Evolutionary conservation across 805 yeast species (phyloP).

Genomic region (Suhomyces sp.): DNA sequence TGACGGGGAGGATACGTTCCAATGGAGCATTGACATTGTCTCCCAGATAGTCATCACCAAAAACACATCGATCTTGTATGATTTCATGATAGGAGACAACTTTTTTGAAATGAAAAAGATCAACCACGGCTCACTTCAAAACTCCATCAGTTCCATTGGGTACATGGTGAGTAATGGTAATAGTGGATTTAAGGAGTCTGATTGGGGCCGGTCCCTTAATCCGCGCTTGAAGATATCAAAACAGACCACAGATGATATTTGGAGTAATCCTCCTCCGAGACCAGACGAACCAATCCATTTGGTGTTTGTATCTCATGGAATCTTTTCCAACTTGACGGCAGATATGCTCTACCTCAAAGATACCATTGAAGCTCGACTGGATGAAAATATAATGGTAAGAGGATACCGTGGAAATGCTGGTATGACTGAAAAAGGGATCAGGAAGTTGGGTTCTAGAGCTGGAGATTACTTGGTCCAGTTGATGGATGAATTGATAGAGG

Average conservation of each 20-base stretch:
- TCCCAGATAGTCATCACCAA: constrained; percentile 42
- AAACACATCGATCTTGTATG: constrained; percentile 30
- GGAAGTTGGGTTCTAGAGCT: constrained; percentile 33
- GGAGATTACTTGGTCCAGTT: constrained; percentile 28
- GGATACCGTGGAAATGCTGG: constrained; percentile 44
- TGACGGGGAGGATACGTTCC: constrained; percentile 17
- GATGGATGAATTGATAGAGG: constrained; percentile 20
- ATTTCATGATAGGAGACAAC: constrained; percentile 40
- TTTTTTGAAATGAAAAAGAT: constrained; percentile 30
- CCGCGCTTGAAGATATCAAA: constrained; percentile 28
- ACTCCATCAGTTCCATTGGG: constrained; percentile 2
- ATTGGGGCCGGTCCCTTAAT: constrained; percentile 11
- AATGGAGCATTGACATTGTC: constrained; percentile 41
- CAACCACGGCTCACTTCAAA: constrained; percentile 23
- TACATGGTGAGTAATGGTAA: constrained; percentile 1
- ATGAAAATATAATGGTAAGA: constrained; percentile 36
- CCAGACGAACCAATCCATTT: constrained; percentile 37
- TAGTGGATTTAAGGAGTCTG: neutral
- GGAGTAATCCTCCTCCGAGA: constrained; percentile 29
- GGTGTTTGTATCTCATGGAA: constrained; percentile 44
- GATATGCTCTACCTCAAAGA: constrained; percentile 45
- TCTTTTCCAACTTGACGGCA: constrained; percentile 43
- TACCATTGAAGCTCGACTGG: constrained; percentile 21
- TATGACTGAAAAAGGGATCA: constrained; percentile 41
- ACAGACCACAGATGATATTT: constrained; percentile 29